Evolutionary conservation across 305 asterid genomes (phyloP), one percentile per base, ranked within the genome.

Genomic region (Fraxinus angustifolia): DNA sequence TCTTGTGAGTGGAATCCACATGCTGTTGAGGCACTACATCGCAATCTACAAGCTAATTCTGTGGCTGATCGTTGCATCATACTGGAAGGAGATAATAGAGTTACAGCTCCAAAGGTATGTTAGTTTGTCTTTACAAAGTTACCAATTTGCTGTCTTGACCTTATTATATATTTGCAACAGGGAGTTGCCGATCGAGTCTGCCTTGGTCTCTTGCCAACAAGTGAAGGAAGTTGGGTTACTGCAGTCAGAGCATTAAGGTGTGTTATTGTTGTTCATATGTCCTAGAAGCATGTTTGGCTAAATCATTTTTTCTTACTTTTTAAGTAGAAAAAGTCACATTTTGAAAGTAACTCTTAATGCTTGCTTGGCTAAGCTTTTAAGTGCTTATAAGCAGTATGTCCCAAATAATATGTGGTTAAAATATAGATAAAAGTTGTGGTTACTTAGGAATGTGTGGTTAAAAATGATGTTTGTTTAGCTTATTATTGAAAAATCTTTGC

Each of bases 1-100:
- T 98, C 99, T 38, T 96, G 99, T 85, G 97, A 96, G 87, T 94
- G 99, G 99, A 93, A 96, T 83, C 97, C 96, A 78, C 90, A 89
- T 80, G 98, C 99, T 21, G 82, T 94, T 75, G 94, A 92, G 88
- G 98, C 98, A 81, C 97, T 96, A 76, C 92, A 73, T 35, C 96
- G 84, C 65, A 96, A 96, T 86, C 91, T 94, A 78, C 77, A 73
- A 77, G 89, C 90, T 82, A 96, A 96, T 87, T 80, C 86, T 75
- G 99, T 96, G 84, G 93, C 91, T 82, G 98, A 90, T 82, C 93
- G 91, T 36, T 94, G 98, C 82, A 79, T 90, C 77, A 88, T 94
- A 53, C 95, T 93, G 81, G 96, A 94, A 92, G 99, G 98, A 84
- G 99, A 96, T 87, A 94, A 94, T 83, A 88, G 91, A 84, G 85